Evolutionary conservation across 805 yeast genomes (phyloP), one percentile per base, ranked within the genome.

Genomic region (Zygotorulaspora chibaensis): DNA sequence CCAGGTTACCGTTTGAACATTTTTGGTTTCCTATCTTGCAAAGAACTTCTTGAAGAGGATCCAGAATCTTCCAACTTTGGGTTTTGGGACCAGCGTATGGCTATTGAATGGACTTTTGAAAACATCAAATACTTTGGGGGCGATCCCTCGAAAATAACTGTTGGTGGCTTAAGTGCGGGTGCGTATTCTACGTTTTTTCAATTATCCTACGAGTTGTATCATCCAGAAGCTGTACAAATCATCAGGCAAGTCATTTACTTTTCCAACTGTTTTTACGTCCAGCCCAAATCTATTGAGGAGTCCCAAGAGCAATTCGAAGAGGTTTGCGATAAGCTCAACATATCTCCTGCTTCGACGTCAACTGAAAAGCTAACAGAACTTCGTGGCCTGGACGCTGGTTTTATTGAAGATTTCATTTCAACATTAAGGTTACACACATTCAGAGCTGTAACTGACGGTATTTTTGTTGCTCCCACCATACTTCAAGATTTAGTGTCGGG

Each of bases 131-230:
- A 68, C 35, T 74, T 76, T 56, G 79, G 79, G 13, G 80, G 80
- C 25, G 70, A 76, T 53, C 63, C 72, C 0, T 60, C 59, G 10
- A 57, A 59, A 31, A 63, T 76, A 27, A 68, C 79, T 0, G 59
- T 74, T 28, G 66, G 70, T 34, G 80, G 81, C 7, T 61, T 74
- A 35, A 66, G 73, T 27, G 76, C 80, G 3, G 81, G 81, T 5
- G 65, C 71, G 12, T 65, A 68, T 42, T 67, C 72, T 5, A 63
- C 72, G 3, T 68, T 68, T 42, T 69, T 65, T 51, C 76, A 72
- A 53, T 42, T 71, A 29, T 69, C 70, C 1, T 71, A 71, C 53
- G 75, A 71, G 50, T 25, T 69, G 7, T 71, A 72, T 50, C 67
- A 71, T 45, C 71, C 72, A 9, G 63, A 68, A 20, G 72, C 31